Base-by-base conservation (phyloP, 805 yeast species). In the Candida verbasci region DNA sequence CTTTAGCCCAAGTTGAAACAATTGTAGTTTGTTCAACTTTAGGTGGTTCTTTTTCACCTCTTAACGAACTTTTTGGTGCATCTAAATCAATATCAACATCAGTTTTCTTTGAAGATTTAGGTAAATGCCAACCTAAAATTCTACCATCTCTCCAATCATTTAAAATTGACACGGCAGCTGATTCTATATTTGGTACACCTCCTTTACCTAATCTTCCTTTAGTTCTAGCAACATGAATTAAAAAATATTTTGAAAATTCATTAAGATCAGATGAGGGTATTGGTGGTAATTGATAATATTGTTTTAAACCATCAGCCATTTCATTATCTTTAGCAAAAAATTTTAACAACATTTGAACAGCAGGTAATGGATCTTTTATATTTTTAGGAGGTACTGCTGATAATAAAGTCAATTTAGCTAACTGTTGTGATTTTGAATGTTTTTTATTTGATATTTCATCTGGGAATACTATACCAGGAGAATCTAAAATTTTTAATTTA, bases 391-490 rank as follows among this genome's bases (percentile, higher is more conserved):
- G 95, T 38, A 93, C 60, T 6, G 97, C 97, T 47, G 87, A 87
- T 45, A 93, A 67, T 40, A 93, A 71, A 5, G 93, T 86, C 44
- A 93, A 70, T 52, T 91, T 86, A n/a, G 97, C 94, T 53, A 83
- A 85, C 57, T 82, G 86, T 45, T 82, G 85, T 17, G 66, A 58
- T 52, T 73, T 80, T 40, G 67, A 59, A 45, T 65, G 65, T 48
- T 69, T 73, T 48, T 69, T 72, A 29, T 46, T 46, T 27, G 53
- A 37, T 21, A 63, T 35, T 43, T 65, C 75, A 46, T 76, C 82
- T 34, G 97, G 97, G 78, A 93, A 91, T 27, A 93, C 96, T 43
- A 91, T 93, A 56, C 98, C 98, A 35, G 98, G 98, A 37, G 96
- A 86, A 62, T 91, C 98, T 53, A 91, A 71, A 46, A 91, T 73